phyloP scores from a whole-genome alignment of 441 rosid species.

The Manihot esculenta region DNA sequence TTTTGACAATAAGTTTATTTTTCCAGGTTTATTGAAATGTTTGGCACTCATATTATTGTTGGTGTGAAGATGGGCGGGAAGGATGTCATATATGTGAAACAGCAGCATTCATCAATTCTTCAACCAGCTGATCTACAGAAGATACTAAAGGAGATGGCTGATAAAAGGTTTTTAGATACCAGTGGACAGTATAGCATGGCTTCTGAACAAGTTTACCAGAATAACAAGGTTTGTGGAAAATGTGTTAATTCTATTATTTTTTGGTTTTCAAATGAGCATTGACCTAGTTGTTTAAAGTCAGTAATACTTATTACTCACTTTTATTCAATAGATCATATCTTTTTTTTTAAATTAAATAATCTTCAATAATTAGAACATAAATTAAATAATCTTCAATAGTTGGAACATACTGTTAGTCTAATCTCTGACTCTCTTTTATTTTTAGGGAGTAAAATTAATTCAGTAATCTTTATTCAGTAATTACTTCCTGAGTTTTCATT shows the following conservation, averaged over 20 bases:
- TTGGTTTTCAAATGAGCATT: slow-evolving; percentile 3
- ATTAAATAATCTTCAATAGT: not conserved
- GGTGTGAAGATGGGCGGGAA: slow-evolving; percentile 97
- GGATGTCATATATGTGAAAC: slow-evolving; percentile 89
- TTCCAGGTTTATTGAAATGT: slow-evolving; percentile 78
- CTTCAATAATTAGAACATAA: not conserved
- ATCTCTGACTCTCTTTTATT: not conserved
- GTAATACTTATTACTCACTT: slow-evolving; percentile 2
- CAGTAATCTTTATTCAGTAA: not conserved
- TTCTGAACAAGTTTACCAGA: slow-evolving; percentile 47
- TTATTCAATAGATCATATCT: not conserved
- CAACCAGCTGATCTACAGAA: slow-evolving; percentile 77
- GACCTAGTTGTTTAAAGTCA: not conserved
- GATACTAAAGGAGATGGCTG: slow-evolving; percentile 83
- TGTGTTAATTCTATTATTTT: slow-evolving; percentile 1
- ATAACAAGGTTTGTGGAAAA: slow-evolving; percentile 58
- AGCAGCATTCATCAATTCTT: slow-evolving; percentile 75
- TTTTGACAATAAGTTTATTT: slow-evolving; percentile 11
- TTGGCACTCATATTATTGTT: slow-evolving; percentile 89
- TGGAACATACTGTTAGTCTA: not conserved
- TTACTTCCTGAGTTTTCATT: not conserved
- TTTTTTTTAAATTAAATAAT: not conserved
- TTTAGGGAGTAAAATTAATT: not conserved
- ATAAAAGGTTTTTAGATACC: slow-evolving; percentile 74
- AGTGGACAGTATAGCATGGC: slow-evolving; percentile 43